Evolutionary conservation across 768 basidiomycete species (phyloP).

Genomic region (Boletus rubroflammeus): DNA sequence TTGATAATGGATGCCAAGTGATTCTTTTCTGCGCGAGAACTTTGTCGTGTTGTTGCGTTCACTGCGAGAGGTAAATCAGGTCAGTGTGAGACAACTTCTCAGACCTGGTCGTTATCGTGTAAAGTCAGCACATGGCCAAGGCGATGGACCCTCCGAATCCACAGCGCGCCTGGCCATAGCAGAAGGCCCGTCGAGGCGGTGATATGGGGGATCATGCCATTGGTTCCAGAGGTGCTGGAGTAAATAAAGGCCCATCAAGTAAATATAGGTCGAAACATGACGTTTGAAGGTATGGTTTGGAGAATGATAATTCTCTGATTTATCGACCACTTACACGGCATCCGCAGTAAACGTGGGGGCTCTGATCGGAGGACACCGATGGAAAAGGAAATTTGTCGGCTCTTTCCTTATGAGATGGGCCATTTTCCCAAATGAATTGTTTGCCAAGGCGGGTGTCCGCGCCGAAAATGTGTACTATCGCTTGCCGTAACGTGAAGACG

Average conservation of each 20-base stretch:
- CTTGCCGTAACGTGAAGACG: conserved; percentile 2
- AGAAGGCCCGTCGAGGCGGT: background rate
- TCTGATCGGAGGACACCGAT: no score
- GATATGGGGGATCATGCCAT: background rate
- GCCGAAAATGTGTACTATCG: background rate
- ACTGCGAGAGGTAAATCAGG: background rate
- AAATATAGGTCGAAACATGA: background rate
- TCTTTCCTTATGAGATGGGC: no score
- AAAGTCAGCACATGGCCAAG: background rate
- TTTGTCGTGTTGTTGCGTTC: background rate
- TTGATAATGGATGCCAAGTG: background rate
- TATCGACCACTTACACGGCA: no score
- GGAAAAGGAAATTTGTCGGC: background rate
- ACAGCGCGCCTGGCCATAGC: background rate
- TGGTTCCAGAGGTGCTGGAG: background rate
- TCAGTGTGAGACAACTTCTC: background rate
- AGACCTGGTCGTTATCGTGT: background rate
- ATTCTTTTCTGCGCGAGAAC: background rate
- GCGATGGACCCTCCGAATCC: background rate
- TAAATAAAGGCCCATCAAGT: background rate
- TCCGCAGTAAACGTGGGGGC: no score
- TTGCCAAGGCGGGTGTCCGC: no score
- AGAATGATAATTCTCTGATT: no score
- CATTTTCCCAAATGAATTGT: background rate
- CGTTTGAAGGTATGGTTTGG: no score